Evolutionary conservation across 2,329 filamentous ascomycete species (phyloP), one percentile per base, ranked within the genome.

Genomic region (Didymella sp.): DNA sequence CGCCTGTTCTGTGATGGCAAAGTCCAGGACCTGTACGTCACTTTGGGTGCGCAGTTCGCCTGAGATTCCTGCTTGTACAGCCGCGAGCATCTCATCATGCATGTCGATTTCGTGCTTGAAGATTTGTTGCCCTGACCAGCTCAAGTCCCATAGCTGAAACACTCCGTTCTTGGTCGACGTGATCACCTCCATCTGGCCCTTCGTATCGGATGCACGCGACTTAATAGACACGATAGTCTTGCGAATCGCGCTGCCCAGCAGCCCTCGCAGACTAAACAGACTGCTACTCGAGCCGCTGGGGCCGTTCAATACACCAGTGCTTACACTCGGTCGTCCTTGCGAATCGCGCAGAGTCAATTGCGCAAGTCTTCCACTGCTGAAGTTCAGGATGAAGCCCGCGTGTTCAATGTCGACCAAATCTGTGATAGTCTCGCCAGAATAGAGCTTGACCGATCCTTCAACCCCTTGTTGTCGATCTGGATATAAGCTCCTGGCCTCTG

Each of bases 271-370:
- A 71, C 90, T 93, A 58, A 91, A 91, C 61, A 97, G 88, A 59
- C 96, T 83, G 17, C 92, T 89, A 49, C 85, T 82, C 5, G 80
- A 80, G 47, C 61, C 61, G n/a, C 73, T 78, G 13, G 84, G 80
- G 3, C 85, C 82, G 51, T 81, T 88, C 50, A 99, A 79, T 64
- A 93, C 90, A 63, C 92, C 90, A 0, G 91, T 87, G 12, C 86
- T 86, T 47, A 99, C 88, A 38, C 86, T 85, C 3, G 94, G 91
- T 69, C 92, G 89, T 22, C 95, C 95, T 75, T 97, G 92, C 40
- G 87, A 81, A 75, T 99, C 94, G 68, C 92, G 86, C 15, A 98
- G 83, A 48, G 87, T 92, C 75, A 99, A 81, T 73, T 97, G 95
- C 6, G 91, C 92, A 37, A 96, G 81, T 58, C 95, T 87, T 13